Base-by-base conservation (phyloP, 495 filamentous ascomycete species). In the Hypomontagnella submonticulosa region DNA sequence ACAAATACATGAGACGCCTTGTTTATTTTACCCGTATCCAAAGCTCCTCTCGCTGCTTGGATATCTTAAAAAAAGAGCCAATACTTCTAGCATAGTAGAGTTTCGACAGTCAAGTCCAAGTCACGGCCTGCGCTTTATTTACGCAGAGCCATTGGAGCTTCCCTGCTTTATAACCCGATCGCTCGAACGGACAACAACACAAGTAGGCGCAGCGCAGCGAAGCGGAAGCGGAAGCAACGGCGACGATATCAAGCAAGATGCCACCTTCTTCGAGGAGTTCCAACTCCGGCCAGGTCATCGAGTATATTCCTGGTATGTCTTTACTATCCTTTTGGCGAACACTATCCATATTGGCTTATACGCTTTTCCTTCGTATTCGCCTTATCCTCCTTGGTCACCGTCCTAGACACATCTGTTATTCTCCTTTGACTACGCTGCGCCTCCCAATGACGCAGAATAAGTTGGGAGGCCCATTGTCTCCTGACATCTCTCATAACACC, bases 301-400 rank as follows among this genome's bases (percentile, higher is more conserved):
- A 86, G 73, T 85, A 84, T 71, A 85, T 86, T 65, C 83, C 82
- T 62, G 83, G 84, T 86, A 80, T 32, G 77, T 69, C 33, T 37
- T 42, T 27, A 33, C 9, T n/a, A 5, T 47, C 23, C 10, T 43
- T 59, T 42, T 50, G 32, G 11, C 2, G 1, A 10, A 38, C 32
- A 30, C 16, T 11, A 4, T 38, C 6, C 4, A 37, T 43, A 37
- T 56, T 15, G 52, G 46, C 36, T 62, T 47, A 55, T 57, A 27
- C 38, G 32, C 41, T 27, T 58, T 53, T 23, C 53, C 54, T 50
- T 57, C 33, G 16, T 63, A 70, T 58, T 62, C 52, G 30, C 38
- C 46, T 54, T 59, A 23, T 51, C 49, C 43, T 47, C 46, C 57
- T 47, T 18, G 15, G 52, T 50, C 30, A 50, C 57, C 38, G 15